Percentiles rank a stretch among this genome's conserved stretches.
These are phyloP conservation scores for Aspergillus campestris DNA, from an alignment of 495 filamentous ascomycete species.

Conservation along the genomic window DNA sequence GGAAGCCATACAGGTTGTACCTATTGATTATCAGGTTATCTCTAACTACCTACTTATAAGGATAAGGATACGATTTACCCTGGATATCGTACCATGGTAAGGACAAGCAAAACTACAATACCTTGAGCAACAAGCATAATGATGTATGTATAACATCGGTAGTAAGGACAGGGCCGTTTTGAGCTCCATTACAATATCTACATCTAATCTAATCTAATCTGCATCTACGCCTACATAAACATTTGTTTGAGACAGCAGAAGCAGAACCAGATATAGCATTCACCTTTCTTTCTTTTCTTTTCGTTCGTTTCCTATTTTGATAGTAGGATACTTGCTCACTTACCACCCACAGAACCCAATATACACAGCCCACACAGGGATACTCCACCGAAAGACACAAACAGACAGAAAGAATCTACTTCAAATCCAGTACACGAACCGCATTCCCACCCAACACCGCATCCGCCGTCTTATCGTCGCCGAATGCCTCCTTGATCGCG, in stretches of 20 bases:
- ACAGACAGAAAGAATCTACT: slow-evolving; percentile 13
- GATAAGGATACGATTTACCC: too few species aligned
- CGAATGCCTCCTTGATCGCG: slow-evolving; percentile 57
- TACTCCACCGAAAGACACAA: not conserved
- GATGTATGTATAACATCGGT: too few species aligned
- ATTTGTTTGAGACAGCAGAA: not conserved
- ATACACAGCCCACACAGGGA: not conserved
- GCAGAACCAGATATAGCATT: not conserved
- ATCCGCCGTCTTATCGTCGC: slow-evolving; percentile 37
- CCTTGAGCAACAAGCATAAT: too few species aligned
- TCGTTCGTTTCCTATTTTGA: not conserved
- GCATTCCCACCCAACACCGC: slow-evolving; percentile 66
- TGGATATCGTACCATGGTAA: too few species aligned
- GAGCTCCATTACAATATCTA: too few species aligned
- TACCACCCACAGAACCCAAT: not conserved
- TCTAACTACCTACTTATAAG: too few species aligned
- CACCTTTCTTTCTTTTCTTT: slow-evolving; percentile 2
- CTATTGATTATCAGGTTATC: too few species aligned
- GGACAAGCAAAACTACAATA: too few species aligned
- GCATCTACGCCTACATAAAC: too few species aligned
- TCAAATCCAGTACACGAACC: slow-evolving; percentile 50
- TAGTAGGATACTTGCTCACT: too few species aligned
- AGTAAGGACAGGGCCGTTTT: too few species aligned
- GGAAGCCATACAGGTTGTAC: not conserved
- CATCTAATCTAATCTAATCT: too few species aligned